Evolutionary conservation across 2,329 filamentous ascomycete genomes (phyloP), one percentile per base, ranked within the genome.

Genomic region (Penicillium hordei): DNA sequence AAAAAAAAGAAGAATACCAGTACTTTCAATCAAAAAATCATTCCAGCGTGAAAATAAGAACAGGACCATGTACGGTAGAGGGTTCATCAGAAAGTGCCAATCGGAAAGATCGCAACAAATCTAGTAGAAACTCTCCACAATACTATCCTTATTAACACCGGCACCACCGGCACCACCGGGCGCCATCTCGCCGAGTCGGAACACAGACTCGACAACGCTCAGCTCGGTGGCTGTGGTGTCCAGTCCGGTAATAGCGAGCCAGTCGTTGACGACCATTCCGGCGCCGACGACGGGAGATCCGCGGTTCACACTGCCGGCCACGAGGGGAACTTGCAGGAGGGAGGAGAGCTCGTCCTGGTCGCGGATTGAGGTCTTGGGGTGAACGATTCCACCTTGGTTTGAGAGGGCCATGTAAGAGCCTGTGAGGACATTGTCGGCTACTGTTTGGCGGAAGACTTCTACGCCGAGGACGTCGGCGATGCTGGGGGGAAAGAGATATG

Each of bases 121-220:
- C 83, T 83, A 99, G 82, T 99, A 99, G 81, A 97, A 99, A 70
- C 91, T 96, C 82, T 99, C 94, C 61, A 99, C 94, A 86, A 99
- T 96, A 65, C 92, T 94, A 76, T 97, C 93, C 85, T 97, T 97
- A 82, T 97, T 88, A 67, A 68, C 65, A 59, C 65, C 69, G 23
- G 48, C 54, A 3, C 66, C 69, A 51, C 81, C 86, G 50, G 91
- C 88, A 7, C 86, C 91, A 65, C 87, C 83, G 53, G 70, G 68
- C 4, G 79, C 81, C 68, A 91, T 92, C 81, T 97, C 93, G 63
- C 93, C 93, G 46, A 99, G 82, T 70, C 92, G 86, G 83, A 99
- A 99, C 64, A 99, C 93, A 69, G 88, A 93, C 83, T 99, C 94
- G 57, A 99, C 86, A 58, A 99, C 94, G 72, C 91, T 96, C 70